These are phyloP conservation scores for Laguncularia racemosa DNA, from an alignment of 345 rosid genomes.

Conservation along the genomic window DNA sequence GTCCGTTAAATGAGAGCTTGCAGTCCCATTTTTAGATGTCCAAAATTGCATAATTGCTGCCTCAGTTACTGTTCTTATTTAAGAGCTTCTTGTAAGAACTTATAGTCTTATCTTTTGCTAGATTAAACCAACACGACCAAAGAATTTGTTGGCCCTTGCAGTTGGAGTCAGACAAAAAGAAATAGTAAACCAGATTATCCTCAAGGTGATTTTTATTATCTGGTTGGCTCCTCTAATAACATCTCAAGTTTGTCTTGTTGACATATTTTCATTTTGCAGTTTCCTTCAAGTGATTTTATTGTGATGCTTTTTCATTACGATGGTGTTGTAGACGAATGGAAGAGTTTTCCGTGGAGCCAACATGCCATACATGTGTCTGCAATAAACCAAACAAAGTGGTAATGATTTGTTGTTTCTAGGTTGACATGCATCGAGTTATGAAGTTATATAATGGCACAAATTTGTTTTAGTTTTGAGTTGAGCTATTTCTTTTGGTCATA, in stretches of 20 bases:
- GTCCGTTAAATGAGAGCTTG: no score
- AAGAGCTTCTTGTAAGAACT: no score
- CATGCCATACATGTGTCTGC: slow-evolving; percentile 40
- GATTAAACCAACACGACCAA: slow-evolving; percentile 6
- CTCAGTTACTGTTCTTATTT: no score
- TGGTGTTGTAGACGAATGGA: slow-evolving; percentile 45
- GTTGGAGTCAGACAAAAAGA: slow-evolving; percentile 16
- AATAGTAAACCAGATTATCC: slow-evolving; percentile 11
- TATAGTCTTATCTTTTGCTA: slow-evolving; percentile 1
- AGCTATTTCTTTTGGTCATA: neutral
- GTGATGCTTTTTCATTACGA: slow-evolving; percentile 62
- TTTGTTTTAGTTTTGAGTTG: neutral
- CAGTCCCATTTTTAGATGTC: no score
- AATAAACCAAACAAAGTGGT: slow-evolving; percentile 58
- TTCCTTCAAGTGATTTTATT: slow-evolving; percentile 27
- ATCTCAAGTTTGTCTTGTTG: no score
- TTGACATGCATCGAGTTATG: neutral
- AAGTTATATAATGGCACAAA: neutral
- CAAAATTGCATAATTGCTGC: no score
- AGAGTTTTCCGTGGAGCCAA: slow-evolving; percentile 33
- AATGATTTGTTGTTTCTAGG: slow-evolving; percentile 2
- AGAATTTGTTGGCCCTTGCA: slow-evolving; percentile 14
- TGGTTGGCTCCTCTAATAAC: no score
- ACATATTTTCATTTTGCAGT: slow-evolving; percentile 20
- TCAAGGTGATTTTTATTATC: slow-evolving; percentile 30